Evolutionary conservation across 148 eudicot genomes (phyloP), one percentile per base, ranked within the genome.

Genomic region (Talinum fruticosum): DNA sequence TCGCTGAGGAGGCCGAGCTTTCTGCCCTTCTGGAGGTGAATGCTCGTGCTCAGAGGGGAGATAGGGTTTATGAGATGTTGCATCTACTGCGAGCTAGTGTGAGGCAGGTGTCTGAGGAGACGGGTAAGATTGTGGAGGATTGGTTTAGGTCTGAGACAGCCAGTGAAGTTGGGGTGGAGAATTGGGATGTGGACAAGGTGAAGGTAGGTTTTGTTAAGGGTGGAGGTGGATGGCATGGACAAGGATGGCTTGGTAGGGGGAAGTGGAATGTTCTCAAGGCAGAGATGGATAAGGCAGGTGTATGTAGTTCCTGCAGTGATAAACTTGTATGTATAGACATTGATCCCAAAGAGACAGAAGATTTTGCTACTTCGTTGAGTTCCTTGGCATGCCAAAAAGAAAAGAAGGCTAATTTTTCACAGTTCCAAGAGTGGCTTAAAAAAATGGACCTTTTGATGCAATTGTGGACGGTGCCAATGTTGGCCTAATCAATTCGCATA

Each of bases 191-290:
- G 36, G 73, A 24, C 1, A 91, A 81, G 83, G 96, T 95, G 73
- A 91, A 77, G 86, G 89, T 86, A 80, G 97, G 93, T 76, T 84
- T 89, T 72, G 45, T 83, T 65, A 89, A 82, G 75, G 94, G 96
- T 38, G 99, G 99, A n/a, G 99, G 99, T 28, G 99, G 99, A 51
- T 95, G 97, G 96, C 99, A 95, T 64, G 97, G 97, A 21, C 91
- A 91, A 86, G 99, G 99, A 73, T 95, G 99, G 99, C 84, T 95
- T 66, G 99, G 99, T 61, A 91, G 76, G 69, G 97, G 99, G 76
- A 84, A 87, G 36, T 95, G 99, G 99, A 87, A 75, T 65, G 93
- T 93, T 32, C 83, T 76, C 45, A 89, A 88, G 86, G 86, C 97
- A 6, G 82, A 83, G 71, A 87, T 95, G 83, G 86, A 90, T 71